These are phyloP conservation scores for Triticum dicoccoides DNA, from an alignment of 176 grass and related monocot genomes.

Conservation along the genomic window DNA sequence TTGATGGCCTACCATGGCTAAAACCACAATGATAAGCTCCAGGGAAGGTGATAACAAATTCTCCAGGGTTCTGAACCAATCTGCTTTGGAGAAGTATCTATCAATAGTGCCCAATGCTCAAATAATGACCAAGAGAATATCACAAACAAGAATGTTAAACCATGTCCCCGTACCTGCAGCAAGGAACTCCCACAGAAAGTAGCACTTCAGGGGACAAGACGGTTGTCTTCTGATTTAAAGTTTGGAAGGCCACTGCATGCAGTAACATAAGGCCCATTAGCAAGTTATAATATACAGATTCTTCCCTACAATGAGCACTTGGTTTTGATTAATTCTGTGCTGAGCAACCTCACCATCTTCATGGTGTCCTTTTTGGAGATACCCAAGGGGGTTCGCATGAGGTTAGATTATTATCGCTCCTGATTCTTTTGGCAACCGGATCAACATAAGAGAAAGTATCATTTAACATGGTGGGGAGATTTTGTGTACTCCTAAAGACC, in stretches of 20 bases:
- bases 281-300: constrained; percentile 9
- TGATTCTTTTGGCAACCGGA: not conserved
- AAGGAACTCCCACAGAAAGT: constrained; percentile 82
- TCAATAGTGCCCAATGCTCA: constrained; percentile 51
- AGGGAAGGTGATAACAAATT: constrained; percentile 98
- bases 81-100: constrained; percentile 69
- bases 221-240: constrained; percentile 91
- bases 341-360: not conserved
- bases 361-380: not conserved
- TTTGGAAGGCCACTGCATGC: constrained; percentile 89
- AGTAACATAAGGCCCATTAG: constrained; percentile 32
- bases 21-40: constrained; percentile 99
- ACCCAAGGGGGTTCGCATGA: not conserved
- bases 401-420: not conserved
- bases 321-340: not conserved
- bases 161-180: constrained; percentile 78
- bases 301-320: not conserved
- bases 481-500: not conserved
- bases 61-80: constrained; percentile 99
- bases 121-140: constrained; percentile 35
- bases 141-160: constrained; percentile 31
- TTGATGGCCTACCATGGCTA: constrained; percentile 75
- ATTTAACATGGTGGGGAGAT: not conserved
- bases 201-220: constrained; percentile 96
- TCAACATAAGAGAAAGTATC: not conserved